phyloP scores from a whole-genome alignment of 129 eudicot genomes.

The Chrysanthemum seticuspe region DNA sequence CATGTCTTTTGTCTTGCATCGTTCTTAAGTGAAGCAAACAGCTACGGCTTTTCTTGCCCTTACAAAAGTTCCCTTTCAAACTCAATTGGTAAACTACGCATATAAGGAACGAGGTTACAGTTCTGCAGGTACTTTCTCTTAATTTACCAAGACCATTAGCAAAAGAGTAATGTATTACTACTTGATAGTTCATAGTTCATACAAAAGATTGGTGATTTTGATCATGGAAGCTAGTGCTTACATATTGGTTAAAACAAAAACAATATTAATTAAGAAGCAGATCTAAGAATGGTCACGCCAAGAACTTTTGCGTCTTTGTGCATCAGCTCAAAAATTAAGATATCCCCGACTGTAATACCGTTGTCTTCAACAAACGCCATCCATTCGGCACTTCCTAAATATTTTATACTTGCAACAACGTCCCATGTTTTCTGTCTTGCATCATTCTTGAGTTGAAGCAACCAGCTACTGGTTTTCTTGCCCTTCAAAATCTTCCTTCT shows the following conservation, averaged over 20 bases:
- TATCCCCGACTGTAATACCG: constrained; percentile 21
- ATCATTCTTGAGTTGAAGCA: constrained; percentile 19
- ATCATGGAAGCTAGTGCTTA: not conserved
- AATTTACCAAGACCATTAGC: not conserved
- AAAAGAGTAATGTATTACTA: constrained; percentile 6
- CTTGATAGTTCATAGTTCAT: not conserved
- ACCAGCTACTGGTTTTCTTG: not conserved
- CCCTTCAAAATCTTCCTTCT: constrained; percentile 12
- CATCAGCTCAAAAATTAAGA: constrained; percentile 27
- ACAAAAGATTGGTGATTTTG: constrained; percentile 7
- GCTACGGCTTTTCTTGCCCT: not conserved
- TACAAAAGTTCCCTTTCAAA: constrained; percentile 5
- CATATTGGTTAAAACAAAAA: not conserved
- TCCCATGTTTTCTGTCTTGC: constrained; percentile 16
- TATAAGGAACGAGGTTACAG: not conserved
- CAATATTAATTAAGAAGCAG: constrained; percentile 16
- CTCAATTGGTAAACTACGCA: constrained; percentile 4
- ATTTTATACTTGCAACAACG: not conserved
- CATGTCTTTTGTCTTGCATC: constrained; percentile 14
- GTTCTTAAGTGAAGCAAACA: constrained; percentile 18
- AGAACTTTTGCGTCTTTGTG: constrained; percentile 12
- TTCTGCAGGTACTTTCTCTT: not conserved
- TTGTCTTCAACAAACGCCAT: constrained; percentile 27
- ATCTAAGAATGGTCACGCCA: constrained; percentile 22
- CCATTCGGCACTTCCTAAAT: constrained; percentile 18